Evolutionary conservation across 2,329 filamentous ascomycete species (phyloP).

Genomic region (Hypoxylon sp.): DNA sequence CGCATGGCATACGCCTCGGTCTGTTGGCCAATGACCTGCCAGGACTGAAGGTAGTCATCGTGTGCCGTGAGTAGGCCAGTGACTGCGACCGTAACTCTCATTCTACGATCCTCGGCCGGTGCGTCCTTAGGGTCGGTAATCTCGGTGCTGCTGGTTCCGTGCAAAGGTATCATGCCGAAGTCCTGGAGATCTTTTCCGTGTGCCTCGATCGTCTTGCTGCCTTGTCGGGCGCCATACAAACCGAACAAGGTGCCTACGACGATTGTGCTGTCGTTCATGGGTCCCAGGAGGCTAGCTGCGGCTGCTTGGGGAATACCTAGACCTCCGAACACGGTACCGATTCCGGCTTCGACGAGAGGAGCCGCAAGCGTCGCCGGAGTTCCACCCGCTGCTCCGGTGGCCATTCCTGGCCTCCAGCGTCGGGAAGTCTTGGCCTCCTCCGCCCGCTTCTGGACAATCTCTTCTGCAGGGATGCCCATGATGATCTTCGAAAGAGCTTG

Average conservation of each 20-base stretch:
- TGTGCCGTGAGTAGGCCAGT: constrained; percentile 83
- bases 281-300: constrained; percentile 82
- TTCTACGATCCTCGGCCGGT: constrained; percentile 70
- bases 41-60: constrained; percentile 80
- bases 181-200: constrained; percentile 89
- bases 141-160: constrained; percentile 60
- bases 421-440: constrained; percentile 74
- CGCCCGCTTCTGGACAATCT: constrained; percentile 71
- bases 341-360: constrained; percentile 80
- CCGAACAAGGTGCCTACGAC: constrained; percentile 89
- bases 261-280: constrained; percentile 82
- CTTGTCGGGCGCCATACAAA: constrained; percentile 88
- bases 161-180: constrained; percentile 85
- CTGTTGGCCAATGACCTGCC: constrained; percentile 79
- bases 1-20: constrained; percentile 85
- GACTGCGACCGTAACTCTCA: constrained; percentile 86
- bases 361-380: constrained; percentile 72
- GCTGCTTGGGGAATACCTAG: constrained; percentile 79
- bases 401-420: constrained; percentile 63
- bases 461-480: constrained; percentile 74
- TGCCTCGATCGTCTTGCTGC: constrained; percentile 87
- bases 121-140: constrained; percentile 64
- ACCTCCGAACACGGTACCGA: constrained; percentile 83
- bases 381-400: constrained; percentile 60
- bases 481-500: constrained; percentile 80